Evolutionary conservation across 2,329 filamentous ascomycete genomes (phyloP).

Genomic region (Thyridium curvatum): DNA sequence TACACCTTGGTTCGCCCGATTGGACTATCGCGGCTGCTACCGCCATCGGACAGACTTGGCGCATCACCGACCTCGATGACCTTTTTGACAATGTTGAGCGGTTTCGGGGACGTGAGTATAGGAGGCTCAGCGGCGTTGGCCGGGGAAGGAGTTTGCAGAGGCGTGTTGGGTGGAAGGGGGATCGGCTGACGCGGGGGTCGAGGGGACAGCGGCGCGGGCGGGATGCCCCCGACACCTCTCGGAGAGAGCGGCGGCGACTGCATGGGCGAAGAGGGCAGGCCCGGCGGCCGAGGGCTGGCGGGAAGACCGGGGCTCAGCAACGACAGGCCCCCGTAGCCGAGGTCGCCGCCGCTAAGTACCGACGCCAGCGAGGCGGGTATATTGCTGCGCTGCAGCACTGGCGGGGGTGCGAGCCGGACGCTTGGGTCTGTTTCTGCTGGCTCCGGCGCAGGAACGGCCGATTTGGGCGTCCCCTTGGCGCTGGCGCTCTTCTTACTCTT

Average conservation of each 20-base stretch:
- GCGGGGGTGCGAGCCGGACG: slow-evolving; percentile 25
- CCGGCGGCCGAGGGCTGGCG: slow-evolving; percentile 50
- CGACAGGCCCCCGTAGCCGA: slow-evolving; percentile 13
- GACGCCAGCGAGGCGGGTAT: slow-evolving; percentile 46
- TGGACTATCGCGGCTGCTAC: slow-evolving; percentile 26
- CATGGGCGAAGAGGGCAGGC: slow-evolving; percentile 41
- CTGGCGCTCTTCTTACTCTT: slow-evolving; percentile 55
- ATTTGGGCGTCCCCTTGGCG: slow-evolving; percentile 39
- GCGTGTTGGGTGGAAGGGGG: slow-evolving; percentile 64
- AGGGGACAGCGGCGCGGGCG: slow-evolving; percentile 49
- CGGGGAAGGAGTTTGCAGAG: slow-evolving; percentile 54
- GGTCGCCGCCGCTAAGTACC: slow-evolving; percentile 34
- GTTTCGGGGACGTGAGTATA: slow-evolving; percentile 31
- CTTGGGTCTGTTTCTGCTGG: slow-evolving; percentile 26
- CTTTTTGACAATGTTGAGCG: slow-evolving; percentile 31
- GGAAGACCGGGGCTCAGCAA: slow-evolving; percentile 56
- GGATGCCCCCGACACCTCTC: slow-evolving; percentile 25
- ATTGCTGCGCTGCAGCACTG: slow-evolving; percentile 27
- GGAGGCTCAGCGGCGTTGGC: slow-evolving; percentile 21
- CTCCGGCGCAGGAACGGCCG: slow-evolving; percentile 22
- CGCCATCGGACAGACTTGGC: slow-evolving; percentile 6
- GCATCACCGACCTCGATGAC: slow-evolving; percentile 11
- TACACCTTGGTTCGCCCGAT: slow-evolving; percentile 51
- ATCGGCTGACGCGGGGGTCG: slow-evolving; percentile 68
- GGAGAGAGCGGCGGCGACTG: slow-evolving; percentile 67